Evolutionary conservation across 1,284 basidiomycete genomes (phyloP).

Genomic region (Microbotryomycetes sp.): DNA sequence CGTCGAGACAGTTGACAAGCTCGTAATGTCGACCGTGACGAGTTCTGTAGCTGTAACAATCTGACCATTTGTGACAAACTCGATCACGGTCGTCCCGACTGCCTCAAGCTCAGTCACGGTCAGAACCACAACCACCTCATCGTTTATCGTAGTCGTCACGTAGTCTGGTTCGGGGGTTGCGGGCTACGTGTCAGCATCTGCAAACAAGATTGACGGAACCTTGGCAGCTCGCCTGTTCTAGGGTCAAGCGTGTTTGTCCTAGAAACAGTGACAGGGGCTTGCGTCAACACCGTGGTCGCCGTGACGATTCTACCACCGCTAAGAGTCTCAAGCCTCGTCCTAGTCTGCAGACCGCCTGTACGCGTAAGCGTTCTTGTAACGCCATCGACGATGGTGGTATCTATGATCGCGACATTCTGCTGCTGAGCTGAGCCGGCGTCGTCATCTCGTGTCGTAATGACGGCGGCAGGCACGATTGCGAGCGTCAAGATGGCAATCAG

Average conservation of each 20-base stretch:
- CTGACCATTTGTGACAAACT: background rate
- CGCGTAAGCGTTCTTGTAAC: background rate
- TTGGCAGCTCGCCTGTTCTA: background rate
- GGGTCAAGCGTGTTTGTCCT: background rate
- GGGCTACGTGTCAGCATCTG: no score
- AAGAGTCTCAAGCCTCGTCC: background rate
- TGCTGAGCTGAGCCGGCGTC: background rate
- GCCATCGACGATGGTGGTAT: conserved; percentile 9
- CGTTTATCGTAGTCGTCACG: background rate
- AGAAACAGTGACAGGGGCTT: background rate
- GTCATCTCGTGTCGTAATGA: background rate
- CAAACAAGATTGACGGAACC: no score
- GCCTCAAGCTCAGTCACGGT: background rate
- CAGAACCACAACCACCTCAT: background rate
- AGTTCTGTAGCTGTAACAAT: background rate
- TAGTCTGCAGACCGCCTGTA: background rate
- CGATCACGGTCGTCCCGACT: background rate
- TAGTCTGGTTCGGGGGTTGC: background rate
- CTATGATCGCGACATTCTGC: background rate
- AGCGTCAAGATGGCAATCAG: background rate
- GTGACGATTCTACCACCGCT: background rate
- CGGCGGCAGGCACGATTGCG: conserved; percentile 6
- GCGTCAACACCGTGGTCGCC: background rate
- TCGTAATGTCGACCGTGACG: background rate
- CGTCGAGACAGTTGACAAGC: background rate